Evolutionary conservation across 441 rosid species (phyloP).

Genomic region (Erysimum cheiri): DNA sequence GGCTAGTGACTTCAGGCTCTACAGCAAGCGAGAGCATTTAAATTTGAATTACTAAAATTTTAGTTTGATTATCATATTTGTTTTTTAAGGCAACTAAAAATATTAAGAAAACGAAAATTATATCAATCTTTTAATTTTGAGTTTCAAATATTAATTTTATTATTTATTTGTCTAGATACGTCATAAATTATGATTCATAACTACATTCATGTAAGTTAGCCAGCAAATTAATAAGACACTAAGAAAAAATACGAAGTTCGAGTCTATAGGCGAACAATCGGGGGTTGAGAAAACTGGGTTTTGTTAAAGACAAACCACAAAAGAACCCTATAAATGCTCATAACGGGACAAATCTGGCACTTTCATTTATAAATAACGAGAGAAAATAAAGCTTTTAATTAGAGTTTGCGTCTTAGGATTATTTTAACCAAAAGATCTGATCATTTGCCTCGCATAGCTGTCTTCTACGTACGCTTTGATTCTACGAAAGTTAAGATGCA

Average conservation of each 20-base stretch:
- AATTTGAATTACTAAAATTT: not conserved
- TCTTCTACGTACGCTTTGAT: conserved; percentile 7
- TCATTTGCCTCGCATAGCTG: not conserved
- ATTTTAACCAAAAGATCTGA: not conserved
- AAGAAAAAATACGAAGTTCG: conserved; percentile 4
- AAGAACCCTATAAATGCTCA: conserved; percentile 37
- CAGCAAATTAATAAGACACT: not conserved
- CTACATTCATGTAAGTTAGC: not conserved
- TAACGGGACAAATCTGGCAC: conserved; percentile 7
- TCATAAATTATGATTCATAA: not conserved
- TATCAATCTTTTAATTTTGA: not conserved
- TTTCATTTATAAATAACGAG: not conserved
- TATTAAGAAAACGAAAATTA: not conserved
- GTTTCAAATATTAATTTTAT: not conserved
- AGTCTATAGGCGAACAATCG: conserved; percentile 33
- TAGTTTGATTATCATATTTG: not conserved
- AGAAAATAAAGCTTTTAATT: conserved; percentile 5
- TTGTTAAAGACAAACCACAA: conserved; percentile 16
- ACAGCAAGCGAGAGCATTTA: not conserved
- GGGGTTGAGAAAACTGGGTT: conserved; percentile 23
- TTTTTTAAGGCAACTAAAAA: not conserved
- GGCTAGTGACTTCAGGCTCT: conserved; percentile 28
- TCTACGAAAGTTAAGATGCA: conserved; percentile 26
- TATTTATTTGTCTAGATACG: not conserved
- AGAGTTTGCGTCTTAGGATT: conserved; percentile 29